Conservation (phyloP, 257 asterid species). For the Penstemon newberryi region DNA sequence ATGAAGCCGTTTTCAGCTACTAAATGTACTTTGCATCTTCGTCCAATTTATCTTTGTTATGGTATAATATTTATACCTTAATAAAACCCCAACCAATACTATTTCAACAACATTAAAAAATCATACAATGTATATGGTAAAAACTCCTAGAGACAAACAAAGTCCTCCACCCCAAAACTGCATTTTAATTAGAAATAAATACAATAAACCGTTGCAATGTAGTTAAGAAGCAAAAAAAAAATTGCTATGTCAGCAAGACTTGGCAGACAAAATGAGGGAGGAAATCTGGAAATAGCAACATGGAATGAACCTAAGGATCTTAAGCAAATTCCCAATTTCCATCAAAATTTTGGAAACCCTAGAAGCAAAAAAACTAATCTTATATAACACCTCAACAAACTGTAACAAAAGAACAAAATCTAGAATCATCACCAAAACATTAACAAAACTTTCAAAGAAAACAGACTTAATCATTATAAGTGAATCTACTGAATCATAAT, state of each 20-base stretch:
- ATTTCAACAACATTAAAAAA: not conserved
- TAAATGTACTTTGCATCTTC: not conserved
- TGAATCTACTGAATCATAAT: not conserved
- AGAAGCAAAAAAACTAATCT: conserved; percentile 1
- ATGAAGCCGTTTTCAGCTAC: not conserved
- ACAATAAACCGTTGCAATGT: not conserved
- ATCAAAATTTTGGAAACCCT: not conserved
- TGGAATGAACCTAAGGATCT: conserved; percentile 9
- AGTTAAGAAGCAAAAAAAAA: not conserved
- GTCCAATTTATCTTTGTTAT: not conserved
- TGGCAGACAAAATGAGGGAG: not conserved
- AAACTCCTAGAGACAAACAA: not conserved
- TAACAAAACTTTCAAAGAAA: not conserved
- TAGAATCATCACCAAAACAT: conserved; percentile 10
- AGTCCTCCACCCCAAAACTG: not conserved
- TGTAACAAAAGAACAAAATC: conserved; percentile 1
- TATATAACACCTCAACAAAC: conserved; percentile 1
- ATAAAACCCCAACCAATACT: conserved; percentile 8
- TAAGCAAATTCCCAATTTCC: not conserved
- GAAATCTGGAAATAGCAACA: not conserved
- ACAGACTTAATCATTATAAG: not conserved
- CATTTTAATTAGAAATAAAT: too few relatives aligned
- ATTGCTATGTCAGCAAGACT: not conserved
- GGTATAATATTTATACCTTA: too few relatives aligned
- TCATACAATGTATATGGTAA: not conserved